Evolutionary conservation across 2,329 filamentous ascomycete genomes (phyloP).

Genomic region (Talaromyces amestolkiae): DNA sequence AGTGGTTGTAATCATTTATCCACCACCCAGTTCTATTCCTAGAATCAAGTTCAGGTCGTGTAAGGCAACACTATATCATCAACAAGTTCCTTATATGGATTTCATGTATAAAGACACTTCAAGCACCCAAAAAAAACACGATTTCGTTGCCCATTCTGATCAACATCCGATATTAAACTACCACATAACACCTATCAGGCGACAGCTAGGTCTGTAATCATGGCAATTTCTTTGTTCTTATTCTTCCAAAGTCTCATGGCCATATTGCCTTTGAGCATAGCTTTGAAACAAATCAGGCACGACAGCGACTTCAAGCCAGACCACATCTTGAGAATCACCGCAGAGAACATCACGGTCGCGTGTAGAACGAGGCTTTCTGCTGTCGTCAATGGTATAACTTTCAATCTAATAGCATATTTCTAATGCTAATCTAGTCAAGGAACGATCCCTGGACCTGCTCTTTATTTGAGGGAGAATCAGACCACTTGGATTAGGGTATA

Average conservation of each 20-base stretch:
- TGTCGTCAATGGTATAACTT: constrained; percentile 13
- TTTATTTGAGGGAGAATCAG: constrained; percentile 16
- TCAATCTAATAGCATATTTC: too few species aligned
- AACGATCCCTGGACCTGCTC: constrained; percentile 8
- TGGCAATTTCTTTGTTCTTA: background rate
- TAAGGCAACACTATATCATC: background rate
- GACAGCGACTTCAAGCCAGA: constrained; percentile 15
- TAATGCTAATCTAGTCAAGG: background rate
- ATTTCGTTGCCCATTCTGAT: background rate
- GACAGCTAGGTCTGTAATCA: background rate
- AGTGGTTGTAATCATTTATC: background rate
- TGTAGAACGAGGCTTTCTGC: constrained; percentile 16
- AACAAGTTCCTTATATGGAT: background rate
- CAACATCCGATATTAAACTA: background rate
- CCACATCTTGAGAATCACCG: constrained; percentile 8
- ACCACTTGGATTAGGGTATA: constrained; percentile 57
- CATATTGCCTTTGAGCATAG: background rate
- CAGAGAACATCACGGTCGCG: background rate
- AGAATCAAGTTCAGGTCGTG: background rate
- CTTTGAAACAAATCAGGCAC: constrained; percentile 9
- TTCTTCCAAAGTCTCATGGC: background rate
- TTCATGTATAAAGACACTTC: background rate
- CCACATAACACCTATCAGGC: too few species aligned
- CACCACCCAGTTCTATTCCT: background rate
- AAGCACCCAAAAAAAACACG: background rate